Conservation (phyloP, 257 asterid genomes). For the Solanum etuberosum region DNA sequence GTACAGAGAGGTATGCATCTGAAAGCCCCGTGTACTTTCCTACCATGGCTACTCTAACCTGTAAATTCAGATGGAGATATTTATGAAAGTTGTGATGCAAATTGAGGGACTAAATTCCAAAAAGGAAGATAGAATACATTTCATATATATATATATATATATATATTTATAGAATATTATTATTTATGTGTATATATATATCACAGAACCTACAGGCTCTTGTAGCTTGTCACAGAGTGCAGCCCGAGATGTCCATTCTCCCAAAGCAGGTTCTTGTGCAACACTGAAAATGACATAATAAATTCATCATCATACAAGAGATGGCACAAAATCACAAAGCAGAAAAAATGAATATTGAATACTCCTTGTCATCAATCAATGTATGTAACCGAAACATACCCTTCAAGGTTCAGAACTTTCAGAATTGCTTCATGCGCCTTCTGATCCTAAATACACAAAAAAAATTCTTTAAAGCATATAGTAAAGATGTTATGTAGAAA, state of each 20-base stretch:
- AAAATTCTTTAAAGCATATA: neutral
- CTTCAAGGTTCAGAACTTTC: constrained; percentile 57
- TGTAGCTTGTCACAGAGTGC: constrained; percentile 54
- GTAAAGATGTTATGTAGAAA: neutral
- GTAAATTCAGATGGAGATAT: neutral
- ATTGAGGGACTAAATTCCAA: neutral
- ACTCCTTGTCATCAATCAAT: neutral
- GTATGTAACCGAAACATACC: constrained; percentile 27
- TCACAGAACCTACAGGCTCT: constrained; percentile 51
- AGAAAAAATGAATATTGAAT: neutral
- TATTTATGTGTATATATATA: neutral
- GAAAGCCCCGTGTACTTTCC: constrained; percentile 39
- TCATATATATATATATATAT: neutral
- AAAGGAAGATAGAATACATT: neutral
- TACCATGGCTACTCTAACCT: constrained; percentile 43
- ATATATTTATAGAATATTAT: too few relatives aligned
- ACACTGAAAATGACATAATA: constrained; percentile 24
- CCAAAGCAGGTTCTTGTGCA: constrained; percentile 52
- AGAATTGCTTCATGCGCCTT: constrained; percentile 89
- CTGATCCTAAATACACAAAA: constrained; percentile 46
- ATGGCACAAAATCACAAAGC: neutral
- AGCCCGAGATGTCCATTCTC: constrained; percentile 78
- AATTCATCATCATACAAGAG: neutral
- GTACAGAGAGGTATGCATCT: constrained; percentile 41
- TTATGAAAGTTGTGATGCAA: neutral